Base-by-base conservation (phyloP, 2,329 filamentous ascomycete species). In the Pezicula radicicola region DNA sequence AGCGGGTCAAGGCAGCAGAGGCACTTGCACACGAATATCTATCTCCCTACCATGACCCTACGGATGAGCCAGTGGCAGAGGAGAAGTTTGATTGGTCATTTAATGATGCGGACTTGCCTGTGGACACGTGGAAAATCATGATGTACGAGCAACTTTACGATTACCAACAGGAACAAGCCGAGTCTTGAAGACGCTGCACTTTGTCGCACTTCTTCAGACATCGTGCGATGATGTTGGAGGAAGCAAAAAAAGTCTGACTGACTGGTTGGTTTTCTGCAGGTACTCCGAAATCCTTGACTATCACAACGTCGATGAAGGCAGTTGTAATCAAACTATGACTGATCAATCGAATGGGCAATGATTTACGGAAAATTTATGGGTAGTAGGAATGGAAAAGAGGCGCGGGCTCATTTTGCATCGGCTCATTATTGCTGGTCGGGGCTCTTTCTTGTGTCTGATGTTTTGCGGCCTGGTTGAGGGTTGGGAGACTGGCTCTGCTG, bases 111-210 rank as follows among this genome's bases (percentile, higher is more conserved):
- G 94, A 99, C 68, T 77, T 99, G 52, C 93, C 94, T 1, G 92
- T 97, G 47, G 94, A 99, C 68, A 96, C 92, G n/a, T 99, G 94
- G 94, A 99, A 99, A 78, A 97, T 99, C 69, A 99, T 97, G 94
- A 99, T 99, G 94, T 96, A 79, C 68, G 88, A 63, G 55, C 63
- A 65, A 66, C 60, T 66, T 58, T 58, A 60, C 54, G 61, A 64
- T 62, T 55, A 58, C 53, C 53, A 56, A 49, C 54, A 53, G 54
- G 57, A 62, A 53, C 50, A 56, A 47, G 46, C 41, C 25, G 51
- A 49, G 47, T 55, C 54, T 54, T 58, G 51, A 60, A 57, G 58
- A 46, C 35, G 30, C 44, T 35, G 51, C 50, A 33, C 30, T 42
- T 35, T 49, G 49, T 48, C 50, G 53, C 55, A 55, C 53, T 57